A percentile compares a stretch with the other conserved stretches of the same genome.
These are phyloP conservation scores for Daedaleopsis nitida DNA, from an alignment of 768 basidiomycete species.

Conservation along the genomic window DNA sequence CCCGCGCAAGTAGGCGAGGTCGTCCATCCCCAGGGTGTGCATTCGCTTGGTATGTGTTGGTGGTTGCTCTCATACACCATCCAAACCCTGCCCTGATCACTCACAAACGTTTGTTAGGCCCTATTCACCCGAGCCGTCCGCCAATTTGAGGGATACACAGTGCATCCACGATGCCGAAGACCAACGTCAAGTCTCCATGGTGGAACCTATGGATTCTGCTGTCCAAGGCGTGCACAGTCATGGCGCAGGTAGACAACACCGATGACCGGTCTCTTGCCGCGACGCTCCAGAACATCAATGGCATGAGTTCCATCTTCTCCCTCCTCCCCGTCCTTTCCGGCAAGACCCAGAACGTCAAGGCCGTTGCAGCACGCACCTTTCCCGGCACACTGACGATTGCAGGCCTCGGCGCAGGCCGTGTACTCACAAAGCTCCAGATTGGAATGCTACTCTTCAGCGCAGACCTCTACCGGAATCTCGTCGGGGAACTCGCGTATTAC, in stretches of 20 bases:
- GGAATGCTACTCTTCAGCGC: slow-evolving; percentile 11
- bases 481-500: slow-evolving; percentile 8
- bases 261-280: slow-evolving; percentile 5
- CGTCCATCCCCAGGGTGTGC: too few species aligned
- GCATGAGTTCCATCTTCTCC: slow-evolving; percentile 12
- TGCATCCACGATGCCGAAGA: not conserved
- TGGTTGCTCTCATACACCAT: too few species aligned
- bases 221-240: not conserved
- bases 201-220: slow-evolving; percentile 8
- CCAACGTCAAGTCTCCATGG: not conserved
- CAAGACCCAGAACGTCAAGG: slow-evolving; percentile 14
- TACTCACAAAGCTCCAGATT: slow-evolving; percentile 10
- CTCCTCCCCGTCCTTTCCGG: slow-evolving; percentile 12
- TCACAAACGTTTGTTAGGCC: too few species aligned
- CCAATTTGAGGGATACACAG: too few species aligned
- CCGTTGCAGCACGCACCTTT: slow-evolving; percentile 7
- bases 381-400: slow-evolving; percentile 2
- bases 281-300: slow-evolving; percentile 11
- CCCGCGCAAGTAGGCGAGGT: too few species aligned
- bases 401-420: slow-evolving; percentile 7
- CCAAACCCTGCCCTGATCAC: too few species aligned
- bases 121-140: too few species aligned
- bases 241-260: not conserved
- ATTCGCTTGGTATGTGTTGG: too few species aligned
- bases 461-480: slow-evolving; percentile 13